Conservation (phyloP, 2,329 filamentous ascomycete genomes). For the Aspergillus niger region DNA sequence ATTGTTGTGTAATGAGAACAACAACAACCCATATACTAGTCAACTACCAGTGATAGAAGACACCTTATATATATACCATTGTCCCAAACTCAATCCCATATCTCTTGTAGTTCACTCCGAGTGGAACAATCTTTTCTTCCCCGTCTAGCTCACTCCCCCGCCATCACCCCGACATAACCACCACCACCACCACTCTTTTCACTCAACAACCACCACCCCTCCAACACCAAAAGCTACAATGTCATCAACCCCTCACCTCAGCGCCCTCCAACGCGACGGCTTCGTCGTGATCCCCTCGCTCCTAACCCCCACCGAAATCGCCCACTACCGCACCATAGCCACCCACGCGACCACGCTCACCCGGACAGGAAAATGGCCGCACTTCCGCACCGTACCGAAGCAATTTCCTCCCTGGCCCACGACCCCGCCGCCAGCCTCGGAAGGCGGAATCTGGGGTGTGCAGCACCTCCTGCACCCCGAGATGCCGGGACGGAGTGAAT, state of each 20-base stretch:
- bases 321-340: constrained; percentile 62
- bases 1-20: constrained; percentile 14
- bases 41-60: neutral
- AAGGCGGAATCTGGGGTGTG: constrained; percentile 80
- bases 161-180: neutral
- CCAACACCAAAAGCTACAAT: constrained; percentile 15
- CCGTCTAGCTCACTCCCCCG: neutral
- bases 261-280: constrained; percentile 67
- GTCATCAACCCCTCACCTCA: constrained; percentile 43
- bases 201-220: neutral
- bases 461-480: constrained; percentile 80
- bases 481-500: constrained; percentile 63
- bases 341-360: constrained; percentile 61
- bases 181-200: neutral
- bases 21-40: neutral
- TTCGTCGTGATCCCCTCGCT: constrained; percentile 72
- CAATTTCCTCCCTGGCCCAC: constrained; percentile 85
- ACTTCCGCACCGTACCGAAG: constrained; percentile 81
- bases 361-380: constrained; percentile 73
- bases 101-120: neutral
- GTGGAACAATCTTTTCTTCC: neutral
- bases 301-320: constrained; percentile 59
- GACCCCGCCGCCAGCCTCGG: constrained; percentile 49
- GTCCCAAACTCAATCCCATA: neutral
- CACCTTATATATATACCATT: neutral